Evolutionary conservation across 306 rosid genomes (phyloP).

Genomic region (Ormosia emarginata): DNA sequence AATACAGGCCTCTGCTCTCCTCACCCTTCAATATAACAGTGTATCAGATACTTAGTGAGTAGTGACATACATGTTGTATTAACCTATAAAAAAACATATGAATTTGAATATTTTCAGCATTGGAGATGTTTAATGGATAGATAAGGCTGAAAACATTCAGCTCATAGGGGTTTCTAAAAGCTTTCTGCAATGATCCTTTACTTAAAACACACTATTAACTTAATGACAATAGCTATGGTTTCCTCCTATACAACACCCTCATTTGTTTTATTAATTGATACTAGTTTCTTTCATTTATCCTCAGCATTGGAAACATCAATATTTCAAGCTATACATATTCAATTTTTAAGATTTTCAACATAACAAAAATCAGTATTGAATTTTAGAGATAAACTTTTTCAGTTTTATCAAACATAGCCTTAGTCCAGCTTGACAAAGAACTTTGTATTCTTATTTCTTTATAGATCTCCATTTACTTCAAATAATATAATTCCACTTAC

Average conservation of each 20-base stretch:
- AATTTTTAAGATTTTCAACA: background rate
- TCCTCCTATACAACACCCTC: background rate
- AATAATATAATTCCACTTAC: conserved; percentile 50
- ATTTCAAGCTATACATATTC: background rate
- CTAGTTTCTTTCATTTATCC: background rate
- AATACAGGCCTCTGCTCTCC: background rate
- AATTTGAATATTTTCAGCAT: background rate
- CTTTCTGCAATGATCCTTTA: background rate
- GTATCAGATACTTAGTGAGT: background rate
- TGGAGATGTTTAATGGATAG: background rate
- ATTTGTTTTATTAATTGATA: conserved; percentile 1
- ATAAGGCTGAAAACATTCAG: background rate
- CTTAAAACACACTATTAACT: background rate
- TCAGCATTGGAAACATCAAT: background rate
- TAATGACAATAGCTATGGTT: background rate
- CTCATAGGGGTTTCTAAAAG: background rate
- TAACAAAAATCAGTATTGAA: background rate
- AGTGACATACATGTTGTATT: background rate
- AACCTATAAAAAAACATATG: background rate
- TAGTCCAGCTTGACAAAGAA: background rate
- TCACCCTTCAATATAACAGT: background rate
- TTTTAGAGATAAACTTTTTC: background rate
- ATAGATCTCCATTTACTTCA: background rate
- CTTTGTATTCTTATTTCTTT: background rate
- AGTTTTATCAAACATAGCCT: background rate